Base-by-base conservation (phyloP, 2,329 filamentous ascomycete species). In the Xylaria sp. region DNA sequence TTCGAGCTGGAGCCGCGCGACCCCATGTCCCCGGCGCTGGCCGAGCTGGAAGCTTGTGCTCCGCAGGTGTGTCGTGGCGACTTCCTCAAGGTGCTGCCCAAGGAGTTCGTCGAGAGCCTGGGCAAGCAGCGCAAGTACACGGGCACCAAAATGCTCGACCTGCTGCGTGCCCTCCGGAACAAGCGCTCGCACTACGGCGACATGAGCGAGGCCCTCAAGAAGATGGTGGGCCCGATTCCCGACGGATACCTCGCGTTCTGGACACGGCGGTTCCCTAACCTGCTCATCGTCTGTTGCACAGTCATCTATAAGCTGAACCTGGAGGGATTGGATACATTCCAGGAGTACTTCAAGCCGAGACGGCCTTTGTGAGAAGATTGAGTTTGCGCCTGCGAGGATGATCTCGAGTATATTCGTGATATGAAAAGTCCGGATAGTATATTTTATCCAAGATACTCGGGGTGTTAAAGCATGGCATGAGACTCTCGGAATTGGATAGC, bases 141-240 rank as follows among this genome's bases (percentile, higher is more conserved):
- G 0, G 94, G 94, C 0, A 87, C 88, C 1, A 88, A 89, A 55
- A 87, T 99, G 77, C 82, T 99, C 63, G 96, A 99, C 80, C 85
- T 99, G 24, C 82, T 99, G 21, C 88, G 96, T 1, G 96, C 95
- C 1, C 83, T 99, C 64, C 86, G 96, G 27, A 99, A 99, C 81
- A 99, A 99, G 87, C 93, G 92, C 75, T 97, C 98, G 72, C 96
- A 99, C 78, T 99, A 98, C 78, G 94, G 97, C 76, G 96, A 99
- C 79, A 95, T 99, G 93, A 87, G 92, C 6, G 92, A 94, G 14
- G 82, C 89, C 57, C 86, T 97, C 70, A 95, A 87, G 75, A 83
- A 83, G 69, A 78, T 80, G 34, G 92, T 97, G 0, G 94, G 93
- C 0, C 82, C 89, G 8, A 78, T 95, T 67, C 92, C 93, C 0